Evolutionary conservation across 345 rosid genomes (phyloP), one percentile per base, ranked within the genome.

Genomic region (Iberis pinnata): DNA sequence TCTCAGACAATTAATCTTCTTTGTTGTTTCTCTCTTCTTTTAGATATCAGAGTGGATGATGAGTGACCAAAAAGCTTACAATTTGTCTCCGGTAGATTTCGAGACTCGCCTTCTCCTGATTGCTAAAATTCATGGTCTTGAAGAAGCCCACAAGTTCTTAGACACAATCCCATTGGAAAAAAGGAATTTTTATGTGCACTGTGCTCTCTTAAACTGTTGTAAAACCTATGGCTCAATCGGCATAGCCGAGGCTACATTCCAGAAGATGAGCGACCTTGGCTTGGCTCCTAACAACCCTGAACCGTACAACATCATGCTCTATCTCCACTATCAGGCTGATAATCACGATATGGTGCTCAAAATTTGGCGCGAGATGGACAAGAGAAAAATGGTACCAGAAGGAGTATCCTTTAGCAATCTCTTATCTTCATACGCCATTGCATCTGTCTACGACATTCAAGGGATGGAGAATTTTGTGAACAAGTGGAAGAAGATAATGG

Each of bases 1-100:
- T n/a, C 25, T 2, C 25, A 22, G 4, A 22, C 25, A 22, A 22
- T 6, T 22, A 22, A 22, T 22, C 25, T 3, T 15, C n/a, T n/a
- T n/a, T n/a, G 39, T 3, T n/a, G 17, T 20, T 31, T 12, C 26
- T 12, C 12, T 2, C n/a, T 6, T 43, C 6, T 24, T 4, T 7
- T 17, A 78, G 88, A 25, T 78, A 12, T 75, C 84, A 2, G 73
- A 75, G 19, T 81, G 73, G 78, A 71, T 76, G 70, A 45, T 76
- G 70, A 45, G 25, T 14, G 67, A 59, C 3, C 61, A 61, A 45
- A 42, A 39, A 58, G 36, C 25, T 2, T 53, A 43, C 57, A 16
- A 9, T 4, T 46, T 61, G 15, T 39, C 64, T 14, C 18, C 39
- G 9, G 69, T 43, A 17, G 81, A 77, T 13, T 32, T 72, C 44